Percentiles rank a stretch among this genome's conserved stretches.
Evolutionary conservation across 2,329 filamentous ascomycete species (phyloP).

Genomic region (Clonostachys byssicola): DNA sequence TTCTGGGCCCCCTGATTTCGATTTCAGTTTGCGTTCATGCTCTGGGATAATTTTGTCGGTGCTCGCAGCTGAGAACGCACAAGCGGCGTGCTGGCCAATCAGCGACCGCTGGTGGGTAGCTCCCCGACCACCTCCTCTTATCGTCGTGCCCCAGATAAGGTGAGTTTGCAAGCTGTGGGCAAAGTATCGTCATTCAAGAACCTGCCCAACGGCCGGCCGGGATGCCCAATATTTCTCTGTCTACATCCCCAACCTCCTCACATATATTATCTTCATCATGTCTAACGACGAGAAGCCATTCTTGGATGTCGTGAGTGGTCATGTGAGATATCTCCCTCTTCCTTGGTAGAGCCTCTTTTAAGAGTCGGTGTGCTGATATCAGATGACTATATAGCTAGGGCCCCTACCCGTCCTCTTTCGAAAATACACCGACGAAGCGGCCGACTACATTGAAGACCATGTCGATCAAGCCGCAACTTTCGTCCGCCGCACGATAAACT

Average conservation of each 20-base stretch:
- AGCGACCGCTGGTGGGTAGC: too few species aligned
- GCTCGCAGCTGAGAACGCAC: too few species aligned
- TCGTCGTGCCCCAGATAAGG: too few species aligned
- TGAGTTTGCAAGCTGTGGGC: too few species aligned
- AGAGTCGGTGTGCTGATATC: too few species aligned
- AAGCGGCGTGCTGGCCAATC: too few species aligned
- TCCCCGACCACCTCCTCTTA: background rate
- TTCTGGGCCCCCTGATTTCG: too few species aligned
- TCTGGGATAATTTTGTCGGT: too few species aligned
- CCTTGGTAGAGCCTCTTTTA: too few species aligned
- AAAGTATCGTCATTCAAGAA: conserved; percentile 1
- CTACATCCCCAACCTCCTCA: background rate
- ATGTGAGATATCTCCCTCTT: too few species aligned
- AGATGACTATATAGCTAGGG: conserved; percentile 34
- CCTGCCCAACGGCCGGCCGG: background rate
- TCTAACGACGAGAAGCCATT: conserved; percentile 77
- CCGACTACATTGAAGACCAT: conserved; percentile 75
- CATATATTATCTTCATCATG: conserved; percentile 45
- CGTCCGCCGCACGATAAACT: conserved; percentile 65
- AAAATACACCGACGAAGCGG: conserved; percentile 67
- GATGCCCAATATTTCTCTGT: background rate
- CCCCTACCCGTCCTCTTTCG: conserved; percentile 59
- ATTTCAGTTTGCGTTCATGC: too few species aligned
- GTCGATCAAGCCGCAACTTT: conserved; percentile 71
- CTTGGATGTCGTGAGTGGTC: conserved; percentile 62